Conservation (phyloP, 2,329 filamentous ascomycete genomes). For the Colletotrichum tropicicola region DNA sequence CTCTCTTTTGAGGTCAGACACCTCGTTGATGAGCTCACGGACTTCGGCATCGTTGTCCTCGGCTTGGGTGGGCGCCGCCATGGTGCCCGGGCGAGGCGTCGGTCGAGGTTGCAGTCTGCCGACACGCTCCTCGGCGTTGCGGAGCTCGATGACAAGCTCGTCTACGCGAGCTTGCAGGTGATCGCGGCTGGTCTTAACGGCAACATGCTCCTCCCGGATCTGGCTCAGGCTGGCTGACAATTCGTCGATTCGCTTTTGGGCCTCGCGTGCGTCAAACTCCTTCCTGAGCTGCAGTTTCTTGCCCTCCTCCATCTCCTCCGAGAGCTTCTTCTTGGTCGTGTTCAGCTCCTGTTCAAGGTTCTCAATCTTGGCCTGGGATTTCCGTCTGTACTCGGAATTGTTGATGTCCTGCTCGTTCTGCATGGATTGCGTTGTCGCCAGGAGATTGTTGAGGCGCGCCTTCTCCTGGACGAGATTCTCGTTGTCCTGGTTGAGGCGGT, state of each 20-base stretch:
- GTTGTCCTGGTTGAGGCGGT: constrained; percentile 87
- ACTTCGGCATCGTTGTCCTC: constrained; percentile 67
- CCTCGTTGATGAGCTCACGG: constrained; percentile 84
- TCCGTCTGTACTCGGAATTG: constrained; percentile 83
- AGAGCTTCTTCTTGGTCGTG: constrained; percentile 82
- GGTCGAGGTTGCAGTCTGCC: constrained; percentile 84
- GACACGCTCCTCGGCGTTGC: constrained; percentile 87
- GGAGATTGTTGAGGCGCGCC: constrained; percentile 81
- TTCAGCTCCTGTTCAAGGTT: constrained; percentile 81
- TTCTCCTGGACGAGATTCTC: constrained; percentile 86
- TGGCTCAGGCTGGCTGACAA: constrained; percentile 82
- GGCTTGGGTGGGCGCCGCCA: constrained; percentile 51
- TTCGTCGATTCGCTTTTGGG: constrained; percentile 92
- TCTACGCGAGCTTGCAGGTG: constrained; percentile 90
- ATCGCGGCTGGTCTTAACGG: constrained; percentile 86
- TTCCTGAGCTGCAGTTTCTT: constrained; percentile 86
- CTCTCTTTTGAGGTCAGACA: constrained; percentile 87
- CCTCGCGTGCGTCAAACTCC: constrained; percentile 89
- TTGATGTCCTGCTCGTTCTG: constrained; percentile 91
- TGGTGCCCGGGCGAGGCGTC: constrained; percentile 65
- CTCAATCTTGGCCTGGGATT: constrained; percentile 82
- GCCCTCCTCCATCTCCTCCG: constrained; percentile 82
- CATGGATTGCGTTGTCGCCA: constrained; percentile 85
- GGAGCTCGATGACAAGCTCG: constrained; percentile 87
- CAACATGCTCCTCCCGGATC: constrained; percentile 85